Evolutionary conservation across 2,329 filamentous ascomycete species (phyloP).

Genomic region (Epichloe hybrida): DNA sequence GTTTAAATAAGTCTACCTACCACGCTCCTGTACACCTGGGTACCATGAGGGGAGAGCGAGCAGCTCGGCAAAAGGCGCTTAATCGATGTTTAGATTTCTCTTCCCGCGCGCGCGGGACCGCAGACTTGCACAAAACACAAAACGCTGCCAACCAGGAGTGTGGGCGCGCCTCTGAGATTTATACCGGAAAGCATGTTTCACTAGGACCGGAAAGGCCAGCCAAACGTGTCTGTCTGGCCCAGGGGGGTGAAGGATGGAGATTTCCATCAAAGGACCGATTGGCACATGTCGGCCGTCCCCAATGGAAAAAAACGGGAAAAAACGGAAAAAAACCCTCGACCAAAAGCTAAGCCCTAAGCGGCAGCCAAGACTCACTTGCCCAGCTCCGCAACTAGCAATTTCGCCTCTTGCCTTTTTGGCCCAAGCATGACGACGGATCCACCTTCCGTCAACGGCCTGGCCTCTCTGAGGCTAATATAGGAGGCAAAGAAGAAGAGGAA

Average conservation of each 20-base stretch:
- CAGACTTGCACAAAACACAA: not conserved
- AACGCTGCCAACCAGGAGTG: not conserved
- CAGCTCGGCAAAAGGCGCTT: constrained; percentile 1
- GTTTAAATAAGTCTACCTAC: not conserved
- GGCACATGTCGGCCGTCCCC: not conserved
- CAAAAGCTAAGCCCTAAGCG: constrained; percentile 7
- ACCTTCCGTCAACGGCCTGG: not conserved
- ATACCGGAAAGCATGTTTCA: too few relatives aligned
- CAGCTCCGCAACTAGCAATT: not conserved
- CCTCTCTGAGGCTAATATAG: too few relatives aligned
- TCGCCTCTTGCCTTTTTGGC: not conserved
- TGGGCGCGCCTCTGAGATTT: too few relatives aligned
- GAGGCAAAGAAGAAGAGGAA: too few relatives aligned
- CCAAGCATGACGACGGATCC: not conserved
- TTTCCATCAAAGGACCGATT: too few relatives aligned
- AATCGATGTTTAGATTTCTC: not conserved
- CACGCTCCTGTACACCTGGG: too few relatives aligned
- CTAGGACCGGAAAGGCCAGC: too few relatives aligned
- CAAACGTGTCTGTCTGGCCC: too few relatives aligned
- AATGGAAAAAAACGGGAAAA: too few relatives aligned
- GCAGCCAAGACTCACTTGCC: constrained; percentile 9
- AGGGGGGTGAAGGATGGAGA: too few relatives aligned
- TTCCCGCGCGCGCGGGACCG: not conserved
- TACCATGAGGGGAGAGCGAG: not conserved
- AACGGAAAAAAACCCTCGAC: not conserved